Evolutionary conservation across 495 filamentous ascomycete genomes (phyloP).

Genomic region (Articulospora tetracladia): DNA sequence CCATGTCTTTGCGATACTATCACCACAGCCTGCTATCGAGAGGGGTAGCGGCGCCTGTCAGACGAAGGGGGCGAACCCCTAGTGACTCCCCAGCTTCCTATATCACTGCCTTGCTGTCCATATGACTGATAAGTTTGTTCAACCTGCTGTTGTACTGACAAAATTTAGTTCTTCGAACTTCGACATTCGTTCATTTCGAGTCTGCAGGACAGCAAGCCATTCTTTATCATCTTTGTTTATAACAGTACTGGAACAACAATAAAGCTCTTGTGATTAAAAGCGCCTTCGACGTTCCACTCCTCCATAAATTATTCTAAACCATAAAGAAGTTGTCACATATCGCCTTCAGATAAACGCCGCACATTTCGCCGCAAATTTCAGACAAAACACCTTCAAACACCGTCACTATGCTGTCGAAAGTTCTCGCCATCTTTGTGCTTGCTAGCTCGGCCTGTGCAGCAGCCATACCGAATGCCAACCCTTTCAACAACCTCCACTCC

Average conservation of each 20-base stretch:
- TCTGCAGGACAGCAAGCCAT: constrained; percentile 5
- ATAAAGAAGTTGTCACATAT: neutral
- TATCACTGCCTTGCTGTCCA: neutral
- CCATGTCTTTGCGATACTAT: neutral
- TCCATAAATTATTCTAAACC: neutral
- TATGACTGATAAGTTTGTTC: neutral
- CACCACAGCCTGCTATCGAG: neutral
- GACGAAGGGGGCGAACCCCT: neutral
- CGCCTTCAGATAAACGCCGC: no score
- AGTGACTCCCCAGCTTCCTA: neutral
- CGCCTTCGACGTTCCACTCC: neutral
- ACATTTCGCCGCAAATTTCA: no score
- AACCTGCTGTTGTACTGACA: neutral
- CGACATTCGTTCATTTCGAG: neutral
- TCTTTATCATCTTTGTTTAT: neutral
- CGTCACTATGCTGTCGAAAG: constrained; percentile 4
- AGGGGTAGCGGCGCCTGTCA: neutral
- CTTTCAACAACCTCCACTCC: neutral
- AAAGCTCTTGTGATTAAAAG: neutral
- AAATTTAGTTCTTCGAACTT: neutral
- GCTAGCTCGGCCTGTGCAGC: neutral
- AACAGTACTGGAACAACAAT: neutral
- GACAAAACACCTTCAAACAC: neutral
- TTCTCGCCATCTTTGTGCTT: neutral
- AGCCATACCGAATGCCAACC: constrained; percentile 4